These are phyloP conservation scores for Gryganskiella cystojenkinii DNA, from an alignment of 192 early-diverging fungal genomes.

Conservation along the genomic window DNA sequence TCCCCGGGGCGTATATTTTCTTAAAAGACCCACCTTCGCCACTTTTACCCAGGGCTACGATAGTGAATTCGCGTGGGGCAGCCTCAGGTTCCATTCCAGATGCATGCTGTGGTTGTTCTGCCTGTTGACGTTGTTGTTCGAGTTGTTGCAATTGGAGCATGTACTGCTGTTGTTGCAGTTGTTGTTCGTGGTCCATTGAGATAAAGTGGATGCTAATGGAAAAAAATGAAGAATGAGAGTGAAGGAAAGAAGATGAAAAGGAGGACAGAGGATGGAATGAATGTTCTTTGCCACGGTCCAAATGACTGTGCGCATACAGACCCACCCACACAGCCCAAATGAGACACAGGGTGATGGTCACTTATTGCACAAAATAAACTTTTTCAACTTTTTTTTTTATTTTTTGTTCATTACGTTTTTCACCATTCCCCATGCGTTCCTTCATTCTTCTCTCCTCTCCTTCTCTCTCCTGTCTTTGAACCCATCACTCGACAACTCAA, in stretches of 20 bases:
- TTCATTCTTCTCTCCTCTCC: neutral
- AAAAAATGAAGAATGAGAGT: too few relatives aligned
- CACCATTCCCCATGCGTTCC: neutral
- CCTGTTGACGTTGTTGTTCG: constrained; percentile 18
- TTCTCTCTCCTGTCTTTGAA: neutral
- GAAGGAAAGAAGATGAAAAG: too few relatives aligned
- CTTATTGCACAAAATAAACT: too few relatives aligned
- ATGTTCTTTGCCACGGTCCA: too few relatives aligned
- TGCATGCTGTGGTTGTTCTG: constrained; percentile 16
- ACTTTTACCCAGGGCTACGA: constrained; percentile 43
- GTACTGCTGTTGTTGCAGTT: constrained; percentile 28
- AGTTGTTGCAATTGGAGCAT: constrained; percentile 16
- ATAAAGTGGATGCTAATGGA: too few relatives aligned
- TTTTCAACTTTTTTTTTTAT: too few relatives aligned
- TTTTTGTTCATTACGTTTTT: neutral
- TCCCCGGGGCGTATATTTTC: neutral
- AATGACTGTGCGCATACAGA: too few relatives aligned
- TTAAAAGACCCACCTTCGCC: constrained; percentile 37
- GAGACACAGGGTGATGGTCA: too few relatives aligned
- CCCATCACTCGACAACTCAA: neutral
- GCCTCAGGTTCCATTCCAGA: constrained; percentile 12
- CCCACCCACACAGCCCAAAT: too few relatives aligned
- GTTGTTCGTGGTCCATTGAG: constrained; percentile 2
- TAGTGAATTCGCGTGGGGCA: constrained; percentile 34
- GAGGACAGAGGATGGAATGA: too few relatives aligned